phyloP scores from a whole-genome alignment of 768 basidiomycete genomes.

The Clavulina sp. region DNA sequence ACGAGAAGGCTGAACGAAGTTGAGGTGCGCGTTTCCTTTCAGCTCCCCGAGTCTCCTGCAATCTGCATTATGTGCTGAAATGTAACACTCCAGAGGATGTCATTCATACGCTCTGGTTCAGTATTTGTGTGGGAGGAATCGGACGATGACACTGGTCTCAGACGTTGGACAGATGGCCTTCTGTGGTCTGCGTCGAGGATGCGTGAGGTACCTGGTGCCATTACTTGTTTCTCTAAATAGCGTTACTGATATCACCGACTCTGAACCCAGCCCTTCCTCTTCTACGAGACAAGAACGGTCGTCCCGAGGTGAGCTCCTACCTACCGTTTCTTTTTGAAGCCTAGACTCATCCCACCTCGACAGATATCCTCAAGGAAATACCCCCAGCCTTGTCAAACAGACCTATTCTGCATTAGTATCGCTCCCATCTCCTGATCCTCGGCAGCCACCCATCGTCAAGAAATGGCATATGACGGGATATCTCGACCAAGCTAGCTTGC shows the following conservation, averaged over 20 bases:
- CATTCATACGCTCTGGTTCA: conserved; percentile 38
- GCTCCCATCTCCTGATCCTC: conserved; percentile 14
- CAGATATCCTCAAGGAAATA: conserved; percentile 11
- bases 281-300: conserved; percentile 33
- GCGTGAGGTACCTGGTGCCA: not conserved
- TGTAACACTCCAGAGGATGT: conserved; percentile 26
- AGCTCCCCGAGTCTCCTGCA: not conserved
- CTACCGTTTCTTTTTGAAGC: not conserved
- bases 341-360: too few species aligned
- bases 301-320: not conserved
- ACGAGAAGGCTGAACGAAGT: conserved; percentile 42
- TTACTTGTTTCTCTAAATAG: not conserved
- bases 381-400: conserved; percentile 45
- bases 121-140: conserved; percentile 57
- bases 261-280: conserved; percentile 37
- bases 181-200: conserved; percentile 53
- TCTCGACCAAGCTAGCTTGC: conserved; percentile 32
- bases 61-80: not conserved
- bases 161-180: conserved; percentile 51
- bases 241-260: not conserved
- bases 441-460: conserved; percentile 28
- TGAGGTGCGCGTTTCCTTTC: not conserved
- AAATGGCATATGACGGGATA: conserved; percentile 54
- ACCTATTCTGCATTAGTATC: conserved; percentile 52
- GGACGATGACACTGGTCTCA: conserved; percentile 45